phyloP scores from a whole-genome alignment of 495 filamentous ascomycete species.

The Neurospora discreta region DNA sequence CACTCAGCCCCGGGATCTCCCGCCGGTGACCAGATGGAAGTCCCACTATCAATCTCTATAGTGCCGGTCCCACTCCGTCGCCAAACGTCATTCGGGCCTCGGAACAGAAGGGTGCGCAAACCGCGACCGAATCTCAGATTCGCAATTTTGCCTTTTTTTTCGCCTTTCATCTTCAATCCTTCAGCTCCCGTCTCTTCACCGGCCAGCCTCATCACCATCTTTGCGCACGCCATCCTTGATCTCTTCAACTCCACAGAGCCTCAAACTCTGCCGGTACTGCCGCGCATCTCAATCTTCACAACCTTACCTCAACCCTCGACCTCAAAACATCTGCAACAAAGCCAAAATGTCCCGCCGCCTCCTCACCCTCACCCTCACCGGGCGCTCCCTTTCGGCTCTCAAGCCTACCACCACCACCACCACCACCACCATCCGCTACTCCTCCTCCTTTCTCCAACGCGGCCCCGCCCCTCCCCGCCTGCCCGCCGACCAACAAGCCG shows the following conservation, averaged over 20 bases:
- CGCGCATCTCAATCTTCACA: background rate
- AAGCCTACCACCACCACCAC: no score
- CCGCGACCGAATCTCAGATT: background rate
- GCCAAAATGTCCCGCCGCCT: constrained; percentile 11
- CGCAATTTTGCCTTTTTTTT: background rate
- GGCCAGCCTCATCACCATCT: background rate
- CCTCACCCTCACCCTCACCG: background rate
- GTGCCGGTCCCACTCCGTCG: background rate
- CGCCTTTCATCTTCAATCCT: background rate
- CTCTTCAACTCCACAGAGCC: no score
- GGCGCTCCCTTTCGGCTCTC: background rate
- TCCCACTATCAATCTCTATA: background rate
- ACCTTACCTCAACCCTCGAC: background rate
- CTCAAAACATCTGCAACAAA: background rate
- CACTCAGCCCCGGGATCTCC: background rate
- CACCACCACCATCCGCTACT: background rate
- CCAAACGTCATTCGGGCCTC: background rate
- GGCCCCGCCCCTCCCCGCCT: constrained; percentile 72
- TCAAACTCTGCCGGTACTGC: background rate
- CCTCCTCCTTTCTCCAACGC: constrained; percentile 26
- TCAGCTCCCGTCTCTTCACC: background rate
- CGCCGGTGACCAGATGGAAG: background rate
- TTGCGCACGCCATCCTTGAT: no score
- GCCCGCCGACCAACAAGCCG: constrained; percentile 78
- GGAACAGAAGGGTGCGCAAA: background rate